Evolutionary conservation across 768 basidiomycete genomes (phyloP), one percentile per base, ranked within the genome.

Genomic region (Sarcomyxa edulis): DNA sequence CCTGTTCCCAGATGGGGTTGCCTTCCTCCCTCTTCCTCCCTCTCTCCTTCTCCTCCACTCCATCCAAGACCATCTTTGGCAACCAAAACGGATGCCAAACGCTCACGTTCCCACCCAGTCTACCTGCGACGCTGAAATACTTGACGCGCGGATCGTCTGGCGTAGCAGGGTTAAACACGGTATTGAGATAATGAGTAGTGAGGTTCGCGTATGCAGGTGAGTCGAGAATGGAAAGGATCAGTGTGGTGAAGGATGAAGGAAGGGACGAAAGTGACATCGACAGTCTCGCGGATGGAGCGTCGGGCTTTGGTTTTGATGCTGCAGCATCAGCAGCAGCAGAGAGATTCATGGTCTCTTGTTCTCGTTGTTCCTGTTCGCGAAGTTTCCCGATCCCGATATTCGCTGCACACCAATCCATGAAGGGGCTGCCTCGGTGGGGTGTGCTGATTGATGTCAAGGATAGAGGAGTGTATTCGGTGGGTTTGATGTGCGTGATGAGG

Each of bases 361-460:
- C 39, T 35, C 60, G 44, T 35, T 61, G 53, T 44, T 71, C 68
- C 35, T 68, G 63, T 45, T 63, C 52, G n/a, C 60, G 61, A 28
- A 66, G 60, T 50, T 78, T 80, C 1, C 96, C 96, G 23, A 99
- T 78, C 6, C 96, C 96, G 48, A 99, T 87, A 50, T 95, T 86
- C 52, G 88, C 89, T 34, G 78, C 72, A 65, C 95, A 98, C 96
- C 96, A 99, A 57, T 96, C 91, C 96, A 99, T 99, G 61, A 99
- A 98, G 1, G 95, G 93, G 49, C 88, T 91, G 23, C 96, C 95
- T 12, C 91, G 76, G 57, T 99, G 96, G 11, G 96, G 96, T 0
- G 96, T 98, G 18, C 83, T 81, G 47, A 99, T 75, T 15, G 82
- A 87, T 1, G 87, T 97, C 42, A 99, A 65, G 6, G 90, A 93